These are phyloP conservation scores for Daldinia loculata DNA, from an alignment of 495 filamentous ascomycete genomes.

Conservation along the genomic window DNA sequence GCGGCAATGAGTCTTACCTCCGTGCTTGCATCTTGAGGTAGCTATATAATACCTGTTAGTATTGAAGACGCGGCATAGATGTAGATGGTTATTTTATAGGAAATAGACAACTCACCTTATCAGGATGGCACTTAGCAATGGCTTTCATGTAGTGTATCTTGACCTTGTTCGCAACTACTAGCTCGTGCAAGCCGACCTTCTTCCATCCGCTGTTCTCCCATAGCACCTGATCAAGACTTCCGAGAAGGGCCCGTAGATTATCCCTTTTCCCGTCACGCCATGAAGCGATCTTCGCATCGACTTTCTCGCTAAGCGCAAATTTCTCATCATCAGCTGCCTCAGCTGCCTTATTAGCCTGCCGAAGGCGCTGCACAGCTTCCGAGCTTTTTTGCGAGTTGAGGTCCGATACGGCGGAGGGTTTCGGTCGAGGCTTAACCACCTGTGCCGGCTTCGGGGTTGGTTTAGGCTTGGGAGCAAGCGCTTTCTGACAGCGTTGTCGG, in stretches of 20 bases:
- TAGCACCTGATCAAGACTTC: conserved; percentile 87
- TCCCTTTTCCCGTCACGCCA: conserved; percentile 93
- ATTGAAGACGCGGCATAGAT: conserved; percentile 8
- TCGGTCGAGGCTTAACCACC: conserved; percentile 49
- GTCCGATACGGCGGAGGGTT: conserved; percentile 60
- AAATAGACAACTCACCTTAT: conserved; percentile 76
- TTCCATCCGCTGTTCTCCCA: conserved; percentile 96
- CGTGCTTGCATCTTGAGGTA: conserved; percentile 86
- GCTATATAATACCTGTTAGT: conserved; percentile 59
- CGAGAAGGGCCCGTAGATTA: conserved; percentile 86
- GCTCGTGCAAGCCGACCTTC: conserved; percentile 91
- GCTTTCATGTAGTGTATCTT: conserved; percentile 99
- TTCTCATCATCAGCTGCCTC: conserved; percentile 90
- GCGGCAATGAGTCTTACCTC: conserved; percentile 93
- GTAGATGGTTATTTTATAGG: conserved; percentile 15
- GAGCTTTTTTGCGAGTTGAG: conserved; percentile 50
- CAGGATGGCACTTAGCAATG: conserved; percentile 97
- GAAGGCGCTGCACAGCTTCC: conserved; percentile 78
- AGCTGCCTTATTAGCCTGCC: conserved; percentile 81
- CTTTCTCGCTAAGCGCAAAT: conserved; percentile 83
- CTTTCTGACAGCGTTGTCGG: conserved; percentile 89
- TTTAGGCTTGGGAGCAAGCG: conserved; percentile 67
- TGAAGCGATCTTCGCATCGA: conserved; percentile 75
- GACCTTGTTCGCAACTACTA: conserved; percentile 89
- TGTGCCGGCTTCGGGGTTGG: conserved; percentile 45